These are phyloP conservation scores for Zelopaecilomyces penicillatus DNA, from an alignment of 2,329 filamentous ascomycete genomes.

Conservation along the genomic window DNA sequence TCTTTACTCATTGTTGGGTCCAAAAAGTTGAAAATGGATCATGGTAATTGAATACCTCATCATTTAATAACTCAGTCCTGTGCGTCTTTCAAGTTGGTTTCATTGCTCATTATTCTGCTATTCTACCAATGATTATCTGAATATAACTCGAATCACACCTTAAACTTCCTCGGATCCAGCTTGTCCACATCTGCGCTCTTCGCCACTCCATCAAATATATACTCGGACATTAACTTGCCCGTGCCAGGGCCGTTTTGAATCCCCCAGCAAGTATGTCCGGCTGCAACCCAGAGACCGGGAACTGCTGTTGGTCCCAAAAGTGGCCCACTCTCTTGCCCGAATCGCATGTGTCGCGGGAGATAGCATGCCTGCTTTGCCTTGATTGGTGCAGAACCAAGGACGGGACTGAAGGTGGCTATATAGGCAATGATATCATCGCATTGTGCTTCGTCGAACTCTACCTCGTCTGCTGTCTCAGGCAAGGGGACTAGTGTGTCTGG, in stretches of 20 bases:
- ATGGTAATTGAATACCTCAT: too few species aligned
- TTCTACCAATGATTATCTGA: background rate
- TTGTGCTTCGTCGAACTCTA: conserved; percentile 63
- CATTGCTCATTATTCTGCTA: too few species aligned
- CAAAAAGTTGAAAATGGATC: too few species aligned
- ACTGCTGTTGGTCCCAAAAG: conserved; percentile 68
- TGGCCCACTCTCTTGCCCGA: conserved; percentile 56
- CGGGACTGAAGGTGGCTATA: conserved; percentile 55
- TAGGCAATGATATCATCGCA: conserved; percentile 85
- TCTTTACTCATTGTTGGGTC: too few species aligned
- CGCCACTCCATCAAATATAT: conserved; percentile 63
- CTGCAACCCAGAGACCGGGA: conserved; percentile 69
- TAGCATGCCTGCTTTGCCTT: conserved; percentile 85
- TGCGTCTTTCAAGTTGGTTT: too few species aligned
- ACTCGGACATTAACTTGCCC: conserved; percentile 70
- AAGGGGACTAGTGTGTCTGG: conserved; percentile 69
- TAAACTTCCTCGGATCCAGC: conserved; percentile 59
- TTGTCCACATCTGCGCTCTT: conserved; percentile 58
- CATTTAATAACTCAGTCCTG: too few species aligned
- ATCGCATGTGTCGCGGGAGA: conserved; percentile 64
- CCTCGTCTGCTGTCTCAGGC: conserved; percentile 65
- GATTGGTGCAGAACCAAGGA: conserved; percentile 60
- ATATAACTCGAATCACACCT: conserved; percentile 30
- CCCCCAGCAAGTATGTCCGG: conserved; percentile 95
- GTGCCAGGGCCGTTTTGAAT: conserved; percentile 94